These are phyloP conservation scores for Leccinum ochraceum DNA, from an alignment of 768 basidiomycete genomes.

Conservation along the genomic window DNA sequence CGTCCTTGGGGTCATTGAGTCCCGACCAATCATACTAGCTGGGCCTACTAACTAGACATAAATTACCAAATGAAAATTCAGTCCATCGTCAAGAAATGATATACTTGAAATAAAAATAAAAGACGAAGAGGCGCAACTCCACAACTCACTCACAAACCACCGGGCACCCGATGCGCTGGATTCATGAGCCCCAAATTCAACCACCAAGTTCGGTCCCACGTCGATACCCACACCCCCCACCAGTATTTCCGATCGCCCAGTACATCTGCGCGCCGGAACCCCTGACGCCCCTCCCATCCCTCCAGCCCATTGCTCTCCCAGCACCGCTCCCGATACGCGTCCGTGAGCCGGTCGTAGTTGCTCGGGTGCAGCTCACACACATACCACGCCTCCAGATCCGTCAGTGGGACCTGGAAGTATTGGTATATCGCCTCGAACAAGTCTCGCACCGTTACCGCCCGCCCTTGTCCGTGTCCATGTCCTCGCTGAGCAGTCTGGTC, in stretches of 20 bases:
- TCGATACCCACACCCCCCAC: conserved; percentile 40
- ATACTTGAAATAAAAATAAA: background rate
- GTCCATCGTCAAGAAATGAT: background rate
- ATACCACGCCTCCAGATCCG: conserved; percentile 28
- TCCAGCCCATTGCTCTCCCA: conserved; percentile 40
- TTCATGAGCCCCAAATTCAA: conserved; percentile 46
- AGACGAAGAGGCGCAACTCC: background rate
- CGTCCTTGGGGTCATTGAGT: too few species aligned
- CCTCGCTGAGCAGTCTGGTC: conserved; percentile 21
- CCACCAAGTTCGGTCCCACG: conserved; percentile 41
- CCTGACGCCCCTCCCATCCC: conserved; percentile 32
- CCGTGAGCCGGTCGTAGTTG: conserved; percentile 16
- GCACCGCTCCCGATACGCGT: conserved; percentile 37
- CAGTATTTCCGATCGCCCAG: conserved; percentile 48
- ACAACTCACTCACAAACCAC: background rate
- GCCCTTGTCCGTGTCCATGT: conserved; percentile 1
- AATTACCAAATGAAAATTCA: too few species aligned
- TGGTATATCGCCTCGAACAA: conserved; percentile 49
- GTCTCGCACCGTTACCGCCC: conserved; percentile 42
- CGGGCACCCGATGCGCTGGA: conserved; percentile 13
- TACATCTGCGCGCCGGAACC: conserved; percentile 49
- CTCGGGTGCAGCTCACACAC: conserved; percentile 19
- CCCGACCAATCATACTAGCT: too few species aligned
- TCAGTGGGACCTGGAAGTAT: conserved; percentile 49
- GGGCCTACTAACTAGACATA: too few species aligned